Evolutionary conservation across 768 basidiomycete genomes (phyloP).

Genomic region (Psilocybe cubensis): DNA sequence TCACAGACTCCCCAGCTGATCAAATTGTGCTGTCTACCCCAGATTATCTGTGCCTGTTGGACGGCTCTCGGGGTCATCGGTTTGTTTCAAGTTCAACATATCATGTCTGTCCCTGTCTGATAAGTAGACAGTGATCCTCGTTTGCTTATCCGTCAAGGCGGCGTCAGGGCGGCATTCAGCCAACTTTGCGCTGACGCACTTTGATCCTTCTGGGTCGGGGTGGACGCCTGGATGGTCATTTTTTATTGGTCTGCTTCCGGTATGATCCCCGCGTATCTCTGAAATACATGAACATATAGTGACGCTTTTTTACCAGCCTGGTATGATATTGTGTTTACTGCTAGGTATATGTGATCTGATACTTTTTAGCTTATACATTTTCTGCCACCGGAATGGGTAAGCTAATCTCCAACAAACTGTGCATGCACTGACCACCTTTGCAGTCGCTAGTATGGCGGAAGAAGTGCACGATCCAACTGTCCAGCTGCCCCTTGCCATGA

Average conservation of each 20-base stretch:
- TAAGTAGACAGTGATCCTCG: conserved; percentile 47
- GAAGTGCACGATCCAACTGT: conserved; percentile 62
- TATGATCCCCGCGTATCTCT: conserved; percentile 31
- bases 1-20: not conserved
- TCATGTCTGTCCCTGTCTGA: not conserved
- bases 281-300: not conserved
- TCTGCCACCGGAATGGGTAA: conserved; percentile 67
- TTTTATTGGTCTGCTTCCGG: conserved; percentile 65
- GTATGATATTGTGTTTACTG: conserved; percentile 20
- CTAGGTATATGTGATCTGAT: not conserved
- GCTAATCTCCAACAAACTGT: conserved; percentile 8
- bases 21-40: conserved; percentile 2
- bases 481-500: conserved; percentile 58
- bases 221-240: conserved; percentile 74
- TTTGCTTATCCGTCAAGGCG: conserved; percentile 61
- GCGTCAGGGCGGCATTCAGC: conserved; percentile 56
- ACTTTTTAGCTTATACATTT: conserved; percentile 49
- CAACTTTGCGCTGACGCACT: conserved; percentile 59
- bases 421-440: not conserved
- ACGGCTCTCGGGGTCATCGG: conserved; percentile 60
- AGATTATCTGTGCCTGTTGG: conserved; percentile 67
- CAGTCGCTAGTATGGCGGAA: conserved; percentile 69
- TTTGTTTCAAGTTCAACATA: conserved; percentile 17
- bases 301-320: conserved; percentile 28
- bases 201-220: conserved; percentile 64